Evolutionary conservation across 176 grass and related monocot species (phyloP).

Genomic region (Guadua angustifolia): DNA sequence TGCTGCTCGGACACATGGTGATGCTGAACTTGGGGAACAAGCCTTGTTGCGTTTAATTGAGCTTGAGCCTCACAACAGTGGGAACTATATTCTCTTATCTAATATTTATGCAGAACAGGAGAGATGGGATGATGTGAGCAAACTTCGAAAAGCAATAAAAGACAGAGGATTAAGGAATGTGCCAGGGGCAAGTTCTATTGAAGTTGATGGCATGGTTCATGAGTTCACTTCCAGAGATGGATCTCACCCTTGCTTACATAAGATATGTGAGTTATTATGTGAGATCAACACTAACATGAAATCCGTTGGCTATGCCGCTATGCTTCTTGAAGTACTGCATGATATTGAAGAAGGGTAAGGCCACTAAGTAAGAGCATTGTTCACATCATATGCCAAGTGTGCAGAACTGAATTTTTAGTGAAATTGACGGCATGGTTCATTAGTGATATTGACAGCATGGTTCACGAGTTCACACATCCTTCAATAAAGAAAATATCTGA

Average conservation of each 20-base stretch:
- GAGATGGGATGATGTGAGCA: conserved; percentile 69
- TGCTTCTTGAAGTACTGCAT: conserved; percentile 39
- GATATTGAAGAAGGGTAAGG: conserved; percentile 51
- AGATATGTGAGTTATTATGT: conserved; percentile 59
- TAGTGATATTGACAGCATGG: conserved; percentile 45
- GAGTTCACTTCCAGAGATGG: conserved; percentile 84
- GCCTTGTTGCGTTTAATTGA: conserved; percentile 71
- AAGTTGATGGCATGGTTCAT: conserved; percentile 71
- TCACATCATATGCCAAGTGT: neutral
- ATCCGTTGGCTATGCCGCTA: conserved; percentile 41
- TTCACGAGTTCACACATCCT: conserved; percentile 54
- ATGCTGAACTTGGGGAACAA: conserved; percentile 69
- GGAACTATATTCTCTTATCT: conserved; percentile 76
- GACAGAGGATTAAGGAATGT: conserved; percentile 65
- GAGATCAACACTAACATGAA: conserved; percentile 61
- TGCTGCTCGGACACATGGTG: conserved; percentile 65
- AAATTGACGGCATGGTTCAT: conserved; percentile 21
- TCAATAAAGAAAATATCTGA: conserved; percentile 50
- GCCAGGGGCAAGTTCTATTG: conserved; percentile 79
- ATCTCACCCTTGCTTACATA: conserved; percentile 72
- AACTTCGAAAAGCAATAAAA: conserved; percentile 71
- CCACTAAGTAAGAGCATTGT: neutral
- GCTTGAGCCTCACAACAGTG: conserved; percentile 74
- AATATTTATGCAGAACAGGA: conserved; percentile 75
- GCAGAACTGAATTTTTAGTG: conserved; percentile 45